Conservation (phyloP, 2,329 filamentous ascomycete species). For the Fusarium torulosum region DNA sequence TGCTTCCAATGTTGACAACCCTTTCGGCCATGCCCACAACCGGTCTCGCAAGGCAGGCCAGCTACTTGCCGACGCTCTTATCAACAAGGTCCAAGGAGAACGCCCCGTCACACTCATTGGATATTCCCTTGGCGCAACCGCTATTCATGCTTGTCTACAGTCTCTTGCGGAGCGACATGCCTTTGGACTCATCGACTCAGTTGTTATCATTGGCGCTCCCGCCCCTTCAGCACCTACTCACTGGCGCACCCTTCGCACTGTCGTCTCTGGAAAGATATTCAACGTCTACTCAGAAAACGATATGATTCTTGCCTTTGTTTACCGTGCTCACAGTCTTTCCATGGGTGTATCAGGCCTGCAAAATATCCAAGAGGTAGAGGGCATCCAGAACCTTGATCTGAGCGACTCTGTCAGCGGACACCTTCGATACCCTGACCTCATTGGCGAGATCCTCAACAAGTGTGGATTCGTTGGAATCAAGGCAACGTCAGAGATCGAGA, state of each 20-base stretch:
- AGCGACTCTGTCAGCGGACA: conserved; percentile 67
- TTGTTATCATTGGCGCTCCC: conserved; percentile 85
- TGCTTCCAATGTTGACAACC: conserved; percentile 80
- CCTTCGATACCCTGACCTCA: conserved; percentile 64
- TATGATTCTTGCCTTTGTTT: conserved; percentile 87
- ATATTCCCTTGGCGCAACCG: conserved; percentile 83
- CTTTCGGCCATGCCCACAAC: conserved; percentile 81
- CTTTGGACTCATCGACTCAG: conserved; percentile 86
- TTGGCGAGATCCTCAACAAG: conserved; percentile 63
- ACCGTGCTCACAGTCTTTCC: conserved; percentile 85
- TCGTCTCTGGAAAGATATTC: conserved; percentile 84
- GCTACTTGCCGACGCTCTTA: conserved; percentile 84
- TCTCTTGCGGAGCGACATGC: conserved; percentile 80
- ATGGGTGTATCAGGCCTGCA: conserved; percentile 88
- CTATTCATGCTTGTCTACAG: conserved; percentile 86
- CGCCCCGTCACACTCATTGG: conserved; percentile 83
- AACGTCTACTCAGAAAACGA: conserved; percentile 93
- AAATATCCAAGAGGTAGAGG: conserved; percentile 73
- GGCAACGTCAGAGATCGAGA: conserved; percentile 62
- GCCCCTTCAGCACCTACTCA: conserved; percentile 77
- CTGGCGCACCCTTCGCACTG: conserved; percentile 82
- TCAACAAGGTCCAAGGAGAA: conserved; percentile 85
- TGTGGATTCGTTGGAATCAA: conserved; percentile 65
- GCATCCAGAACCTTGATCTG: conserved; percentile 70
- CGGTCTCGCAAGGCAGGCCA: conserved; percentile 84